phyloP scores from a whole-genome alignment of 352 stramenopile species.

The Pythium oligandrum region DNA sequence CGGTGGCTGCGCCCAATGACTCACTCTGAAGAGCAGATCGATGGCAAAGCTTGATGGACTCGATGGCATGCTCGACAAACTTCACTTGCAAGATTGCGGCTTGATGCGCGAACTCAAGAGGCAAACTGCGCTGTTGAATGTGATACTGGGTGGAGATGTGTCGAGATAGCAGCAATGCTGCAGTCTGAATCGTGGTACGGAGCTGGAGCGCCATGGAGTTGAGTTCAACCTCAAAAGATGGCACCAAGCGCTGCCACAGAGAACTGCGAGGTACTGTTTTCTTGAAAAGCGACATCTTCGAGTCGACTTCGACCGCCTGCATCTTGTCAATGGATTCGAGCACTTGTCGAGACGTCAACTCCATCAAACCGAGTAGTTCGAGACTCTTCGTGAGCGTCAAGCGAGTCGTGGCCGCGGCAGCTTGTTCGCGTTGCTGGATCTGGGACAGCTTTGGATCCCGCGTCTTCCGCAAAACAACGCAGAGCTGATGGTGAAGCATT shows the following conservation, averaged over 20 bases:
- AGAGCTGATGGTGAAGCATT: constrained; percentile 72
- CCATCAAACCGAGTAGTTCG: constrained; percentile 23
- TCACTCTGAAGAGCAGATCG: constrained; percentile 8
- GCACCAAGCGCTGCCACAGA: constrained; percentile 27
- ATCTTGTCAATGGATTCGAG: constrained; percentile 17
- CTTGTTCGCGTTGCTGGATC: constrained; percentile 30
- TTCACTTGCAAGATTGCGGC: constrained; percentile 38
- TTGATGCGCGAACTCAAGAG: constrained; percentile 13
- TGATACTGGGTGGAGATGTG: constrained; percentile 25
- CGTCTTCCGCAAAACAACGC: constrained; percentile 53
- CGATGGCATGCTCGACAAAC: constrained; percentile 49
- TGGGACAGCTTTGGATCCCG: constrained; percentile 54
- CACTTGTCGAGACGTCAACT: constrained; percentile 20
- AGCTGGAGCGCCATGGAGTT: constrained; percentile 24
- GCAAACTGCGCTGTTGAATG: background rate
- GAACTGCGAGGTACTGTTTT: too few species aligned
- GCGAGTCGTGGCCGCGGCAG: constrained; percentile 5
- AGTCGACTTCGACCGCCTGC: background rate
- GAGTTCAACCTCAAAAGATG: constrained; percentile 22
- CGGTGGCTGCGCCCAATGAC: background rate
- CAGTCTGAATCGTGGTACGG: constrained; percentile 42
- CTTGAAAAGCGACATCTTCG: too few species aligned
- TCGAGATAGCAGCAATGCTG: constrained; percentile 37
- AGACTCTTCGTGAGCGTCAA: constrained; percentile 27
- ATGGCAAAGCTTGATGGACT: constrained; percentile 40